phyloP scores from a whole-genome alignment of 768 basidiomycete species.

The Mycena filopes region DNA sequence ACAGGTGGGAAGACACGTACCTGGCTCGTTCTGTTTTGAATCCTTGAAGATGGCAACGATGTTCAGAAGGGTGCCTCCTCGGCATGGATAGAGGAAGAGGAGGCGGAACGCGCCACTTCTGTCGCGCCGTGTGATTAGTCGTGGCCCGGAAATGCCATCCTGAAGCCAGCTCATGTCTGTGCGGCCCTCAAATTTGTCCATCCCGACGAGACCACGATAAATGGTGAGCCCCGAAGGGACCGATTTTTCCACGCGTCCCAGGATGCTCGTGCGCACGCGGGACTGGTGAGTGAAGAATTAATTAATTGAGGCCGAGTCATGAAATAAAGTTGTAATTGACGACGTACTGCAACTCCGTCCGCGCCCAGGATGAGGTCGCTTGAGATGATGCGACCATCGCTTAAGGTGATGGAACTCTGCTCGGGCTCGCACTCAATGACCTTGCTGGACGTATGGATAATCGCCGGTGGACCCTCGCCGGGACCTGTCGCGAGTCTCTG shows the following conservation, averaged over 20 bases:
- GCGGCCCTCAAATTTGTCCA: background rate
- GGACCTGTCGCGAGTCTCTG: too few species aligned
- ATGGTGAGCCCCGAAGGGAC: conserved; percentile 2
- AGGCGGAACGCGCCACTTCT: background rate
- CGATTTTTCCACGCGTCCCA: background rate
- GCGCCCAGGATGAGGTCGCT: too few species aligned
- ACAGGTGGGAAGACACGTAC: background rate
- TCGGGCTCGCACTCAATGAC: too few species aligned
- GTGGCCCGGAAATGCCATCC: background rate
- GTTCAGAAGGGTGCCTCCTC: conserved; percentile 10
- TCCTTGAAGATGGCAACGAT: background rate
- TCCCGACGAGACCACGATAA: background rate
- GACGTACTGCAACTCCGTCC: too few species aligned
- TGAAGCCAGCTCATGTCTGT: conserved; percentile 6
- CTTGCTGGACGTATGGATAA: too few species aligned
- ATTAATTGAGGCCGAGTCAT: too few species aligned
- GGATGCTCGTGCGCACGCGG: conserved; percentile 4
- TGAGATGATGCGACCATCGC: too few species aligned
- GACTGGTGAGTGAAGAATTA: background rate
- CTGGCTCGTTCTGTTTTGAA: conserved; percentile 10
- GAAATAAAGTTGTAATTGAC: too few species aligned
- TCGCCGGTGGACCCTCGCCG: too few species aligned
- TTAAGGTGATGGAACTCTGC: too few species aligned
- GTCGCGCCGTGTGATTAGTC: background rate
- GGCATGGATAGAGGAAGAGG: conserved; percentile 15